These are phyloP conservation scores for Trichoderma harzianum DNA, from an alignment of 2,329 filamentous ascomycete species.

Conservation along the genomic window DNA sequence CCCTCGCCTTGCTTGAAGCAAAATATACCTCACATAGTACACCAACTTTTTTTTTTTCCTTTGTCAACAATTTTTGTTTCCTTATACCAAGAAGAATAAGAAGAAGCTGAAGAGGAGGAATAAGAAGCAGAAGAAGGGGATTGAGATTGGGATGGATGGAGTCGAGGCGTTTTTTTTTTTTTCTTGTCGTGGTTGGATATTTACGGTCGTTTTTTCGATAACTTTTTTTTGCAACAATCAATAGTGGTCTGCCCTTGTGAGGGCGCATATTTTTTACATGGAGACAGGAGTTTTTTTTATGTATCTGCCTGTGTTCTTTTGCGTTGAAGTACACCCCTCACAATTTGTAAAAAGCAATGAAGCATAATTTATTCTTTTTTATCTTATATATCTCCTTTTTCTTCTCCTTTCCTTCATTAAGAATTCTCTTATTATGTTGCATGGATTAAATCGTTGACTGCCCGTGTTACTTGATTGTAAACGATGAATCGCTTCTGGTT, in stretches of 20 bases:
- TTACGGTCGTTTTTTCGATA: slow-evolving; percentile 1
- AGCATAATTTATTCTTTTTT: neutral
- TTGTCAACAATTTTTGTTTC: slow-evolving; percentile 25
- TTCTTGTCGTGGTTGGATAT: slow-evolving; percentile 17
- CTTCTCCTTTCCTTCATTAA: too few species aligned
- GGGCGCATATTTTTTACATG: neutral
- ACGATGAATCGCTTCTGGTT: neutral
- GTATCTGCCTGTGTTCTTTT: neutral
- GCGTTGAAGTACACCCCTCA: neutral
- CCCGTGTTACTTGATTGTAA: neutral
- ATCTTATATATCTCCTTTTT: neutral
- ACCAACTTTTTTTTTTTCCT: slow-evolving; percentile 33
- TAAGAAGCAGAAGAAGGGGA: neutral
- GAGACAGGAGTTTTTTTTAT: neutral
- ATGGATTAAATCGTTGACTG: neutral
- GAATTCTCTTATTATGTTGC: too few species aligned
- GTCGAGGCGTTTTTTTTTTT: slow-evolving; percentile 25
- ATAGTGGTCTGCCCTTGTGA: neutral
- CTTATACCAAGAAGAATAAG: slow-evolving; percentile 14
- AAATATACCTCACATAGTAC: slow-evolving; percentile 27
- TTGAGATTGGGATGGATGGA: slow-evolving; percentile 25
- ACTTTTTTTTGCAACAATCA: neutral
- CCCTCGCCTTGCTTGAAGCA: slow-evolving; percentile 30
- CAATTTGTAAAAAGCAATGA: slow-evolving; percentile 3
- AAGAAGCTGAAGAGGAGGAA: slow-evolving; percentile 17